Evolutionary conservation across 2,329 filamentous ascomycete genomes (phyloP).

Genomic region (Penicillium concentricum): DNA sequence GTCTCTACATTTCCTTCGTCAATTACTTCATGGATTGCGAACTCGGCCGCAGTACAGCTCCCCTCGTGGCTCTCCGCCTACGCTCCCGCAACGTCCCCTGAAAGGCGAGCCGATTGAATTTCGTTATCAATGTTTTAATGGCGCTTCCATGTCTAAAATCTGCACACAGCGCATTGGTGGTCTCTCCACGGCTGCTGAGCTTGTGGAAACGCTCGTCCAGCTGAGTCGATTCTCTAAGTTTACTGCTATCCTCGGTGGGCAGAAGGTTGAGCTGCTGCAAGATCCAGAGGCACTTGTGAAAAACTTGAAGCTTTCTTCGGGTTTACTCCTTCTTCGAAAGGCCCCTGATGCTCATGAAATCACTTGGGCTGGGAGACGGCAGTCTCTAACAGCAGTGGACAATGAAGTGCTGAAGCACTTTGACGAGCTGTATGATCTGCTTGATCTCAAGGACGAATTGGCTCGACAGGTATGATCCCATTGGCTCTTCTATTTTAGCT

Average conservation of each 20-base stretch:
- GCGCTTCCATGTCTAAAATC: conserved; percentile 58
- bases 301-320: conserved; percentile 65
- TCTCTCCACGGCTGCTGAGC: conserved; percentile 67
- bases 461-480: conserved; percentile 60
- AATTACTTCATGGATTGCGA: conserved; percentile 60
- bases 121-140: conserved; percentile 72
- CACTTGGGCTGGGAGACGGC: conserved; percentile 35
- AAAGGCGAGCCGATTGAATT: conserved; percentile 66
- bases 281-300: conserved; percentile 61
- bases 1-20: conserved; percentile 66
- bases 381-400: conserved; percentile 65
- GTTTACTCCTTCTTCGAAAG: conserved; percentile 64
- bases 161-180: conserved; percentile 64
- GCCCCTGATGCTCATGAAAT: conserved; percentile 51
- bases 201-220: conserved; percentile 65
- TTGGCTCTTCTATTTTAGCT: neutral
- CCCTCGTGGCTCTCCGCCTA: conserved; percentile 59
- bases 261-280: conserved; percentile 61
- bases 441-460: conserved; percentile 69
- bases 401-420: conserved; percentile 79
- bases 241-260: conserved; percentile 68
- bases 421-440: conserved; percentile 75
- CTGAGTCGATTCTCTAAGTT: conserved; percentile 75
- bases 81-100: conserved; percentile 53
- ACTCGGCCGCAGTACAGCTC: conserved; percentile 59